Conservation (phyloP, 495 filamentous ascomycete genomes). For the Penicillium desertorum region DNA sequence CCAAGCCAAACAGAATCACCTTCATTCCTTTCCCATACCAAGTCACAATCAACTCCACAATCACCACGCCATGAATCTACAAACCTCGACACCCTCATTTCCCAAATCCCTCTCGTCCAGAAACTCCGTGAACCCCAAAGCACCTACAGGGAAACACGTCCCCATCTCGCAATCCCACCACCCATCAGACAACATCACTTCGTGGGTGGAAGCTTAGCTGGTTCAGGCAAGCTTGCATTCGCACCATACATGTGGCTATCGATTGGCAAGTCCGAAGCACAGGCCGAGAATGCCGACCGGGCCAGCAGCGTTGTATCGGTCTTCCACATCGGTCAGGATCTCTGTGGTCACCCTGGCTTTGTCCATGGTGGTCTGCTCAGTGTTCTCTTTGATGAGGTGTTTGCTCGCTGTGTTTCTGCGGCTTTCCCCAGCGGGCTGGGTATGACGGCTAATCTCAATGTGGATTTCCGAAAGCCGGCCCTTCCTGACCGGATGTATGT, state of each 20-base stretch:
- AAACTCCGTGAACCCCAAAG: constrained; percentile 60
- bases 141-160: constrained; percentile 69
- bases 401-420: constrained; percentile 41
- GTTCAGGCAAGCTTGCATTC: constrained; percentile 68
- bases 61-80: constrained; percentile 4
- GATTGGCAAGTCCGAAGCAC: constrained; percentile 33
- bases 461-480: constrained; percentile 62
- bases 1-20: constrained; percentile 19
- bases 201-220: constrained; percentile 56
- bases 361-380: constrained; percentile 43
- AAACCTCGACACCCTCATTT: constrained; percentile 62
- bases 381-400: constrained; percentile 45
- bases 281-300: background rate
- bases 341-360: constrained; percentile 43
- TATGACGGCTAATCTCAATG: constrained; percentile 63
- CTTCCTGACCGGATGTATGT: constrained; percentile 64
- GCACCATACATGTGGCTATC: constrained; percentile 71
- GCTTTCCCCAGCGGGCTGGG: constrained; percentile 47
- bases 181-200: constrained; percentile 34
- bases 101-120: constrained; percentile 66
- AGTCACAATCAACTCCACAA: constrained; percentile 2
- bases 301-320: constrained; percentile 31
- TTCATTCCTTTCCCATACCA: constrained; percentile 17
- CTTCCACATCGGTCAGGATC: constrained; percentile 39
- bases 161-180: constrained; percentile 45